Percentiles rank a stretch among this genome's conserved stretches.
Evolutionary conservation across 257 asterid species (phyloP).

Genomic region (Fraxinus pennsylvanica): DNA sequence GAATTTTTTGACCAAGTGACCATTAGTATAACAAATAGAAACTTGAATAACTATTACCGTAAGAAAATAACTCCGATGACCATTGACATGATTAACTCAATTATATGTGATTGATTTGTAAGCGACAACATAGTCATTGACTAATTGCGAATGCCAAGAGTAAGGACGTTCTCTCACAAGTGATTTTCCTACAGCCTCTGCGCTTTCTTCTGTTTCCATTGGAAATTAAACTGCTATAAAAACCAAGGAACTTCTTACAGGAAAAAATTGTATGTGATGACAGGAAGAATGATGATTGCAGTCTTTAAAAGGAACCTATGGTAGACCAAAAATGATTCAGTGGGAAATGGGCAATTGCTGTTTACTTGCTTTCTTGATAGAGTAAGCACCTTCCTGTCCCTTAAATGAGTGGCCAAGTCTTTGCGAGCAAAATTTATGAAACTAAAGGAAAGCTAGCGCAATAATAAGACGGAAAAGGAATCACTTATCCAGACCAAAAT

Average conservation of each 20-base stretch:
- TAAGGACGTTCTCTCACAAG: too few relatives aligned
- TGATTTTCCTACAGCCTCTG: neutral
- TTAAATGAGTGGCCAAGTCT: neutral
- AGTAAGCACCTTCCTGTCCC: neutral
- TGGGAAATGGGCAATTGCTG: neutral
- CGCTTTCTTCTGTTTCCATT: neutral
- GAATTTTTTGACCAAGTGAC: too few relatives aligned
- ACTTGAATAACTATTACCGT: too few relatives aligned
- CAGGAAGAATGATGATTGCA: neutral
- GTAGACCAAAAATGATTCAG: neutral
- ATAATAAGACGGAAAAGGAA: neutral
- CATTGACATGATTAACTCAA: too few relatives aligned
- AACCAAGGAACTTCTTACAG: neutral
- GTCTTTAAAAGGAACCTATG: neutral
- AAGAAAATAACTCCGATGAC: too few relatives aligned
- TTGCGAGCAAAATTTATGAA: neutral
- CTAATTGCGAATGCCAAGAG: too few relatives aligned
- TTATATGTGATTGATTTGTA: too few relatives aligned
- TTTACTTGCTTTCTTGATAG: neutral
- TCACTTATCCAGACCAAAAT: neutral
- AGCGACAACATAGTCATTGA: too few relatives aligned
- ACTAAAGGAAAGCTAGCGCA: neutral
- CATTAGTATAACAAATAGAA: too few relatives aligned
- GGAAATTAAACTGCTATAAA: neutral
- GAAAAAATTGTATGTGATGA: neutral